phyloP scores from a whole-genome alignment of 495 filamentous ascomycete genomes.

The Daldinia caldariorum region DNA sequence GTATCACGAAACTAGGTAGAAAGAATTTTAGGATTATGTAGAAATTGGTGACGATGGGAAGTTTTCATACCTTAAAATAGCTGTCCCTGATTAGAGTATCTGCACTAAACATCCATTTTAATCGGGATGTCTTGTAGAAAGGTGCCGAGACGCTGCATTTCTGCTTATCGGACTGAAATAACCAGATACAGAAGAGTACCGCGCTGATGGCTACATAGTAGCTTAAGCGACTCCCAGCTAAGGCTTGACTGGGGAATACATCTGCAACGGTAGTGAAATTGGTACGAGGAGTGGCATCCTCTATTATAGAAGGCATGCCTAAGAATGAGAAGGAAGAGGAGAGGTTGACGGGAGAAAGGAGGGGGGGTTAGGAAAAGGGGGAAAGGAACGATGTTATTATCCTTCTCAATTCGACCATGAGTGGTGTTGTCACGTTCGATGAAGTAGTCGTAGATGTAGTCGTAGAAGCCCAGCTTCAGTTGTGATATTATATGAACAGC shows the following conservation, averaged over 20 bases:
- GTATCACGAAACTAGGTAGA: constrained; percentile 49
- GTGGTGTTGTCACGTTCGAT: constrained; percentile 8
- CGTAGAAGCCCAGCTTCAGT: not conserved
- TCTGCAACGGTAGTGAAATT: constrained; percentile 38
- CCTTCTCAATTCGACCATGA: constrained; percentile 17
- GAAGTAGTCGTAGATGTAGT: constrained; percentile 5
- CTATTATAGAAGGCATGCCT: constrained; percentile 43
- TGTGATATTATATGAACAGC: not conserved
- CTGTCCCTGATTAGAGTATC: constrained; percentile 49
- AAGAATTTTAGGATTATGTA: constrained; percentile 10
- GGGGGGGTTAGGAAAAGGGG: constrained; percentile 20
- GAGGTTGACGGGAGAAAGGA: not conserved
- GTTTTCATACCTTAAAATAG: constrained; percentile 47
- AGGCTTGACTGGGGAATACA: constrained; percentile 29
- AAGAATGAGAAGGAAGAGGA: not conserved
- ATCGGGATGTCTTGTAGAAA: constrained; percentile 48
- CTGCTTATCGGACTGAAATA: constrained; percentile 38
- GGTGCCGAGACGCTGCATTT: constrained; percentile 41
- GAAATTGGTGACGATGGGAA: not conserved
- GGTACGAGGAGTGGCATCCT: constrained; percentile 32
- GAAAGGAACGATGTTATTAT: not conserved
- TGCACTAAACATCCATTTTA: constrained; percentile 53
- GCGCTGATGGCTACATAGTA: constrained; percentile 46
- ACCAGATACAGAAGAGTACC: constrained; percentile 44
- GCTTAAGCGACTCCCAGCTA: constrained; percentile 37